Evolutionary conservation across 352 stramenopile species (phyloP).

Genomic region (Phytophthora sp.): DNA sequence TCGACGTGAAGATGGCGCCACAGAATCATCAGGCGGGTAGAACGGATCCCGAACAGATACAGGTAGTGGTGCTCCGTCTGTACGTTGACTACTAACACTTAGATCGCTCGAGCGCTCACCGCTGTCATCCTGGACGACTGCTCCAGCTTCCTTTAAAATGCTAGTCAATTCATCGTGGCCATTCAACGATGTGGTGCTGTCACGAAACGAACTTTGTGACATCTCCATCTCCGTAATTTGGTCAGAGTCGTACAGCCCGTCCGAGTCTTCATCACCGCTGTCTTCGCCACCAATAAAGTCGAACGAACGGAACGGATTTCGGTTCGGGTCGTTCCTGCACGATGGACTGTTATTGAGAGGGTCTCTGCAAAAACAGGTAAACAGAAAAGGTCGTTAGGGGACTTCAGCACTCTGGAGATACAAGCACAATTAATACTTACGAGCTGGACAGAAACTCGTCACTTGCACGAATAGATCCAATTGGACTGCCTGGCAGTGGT

Average conservation of each 20-base stretch:
- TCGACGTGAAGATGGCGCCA: conserved; percentile 10
- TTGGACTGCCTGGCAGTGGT: conserved; percentile 36
- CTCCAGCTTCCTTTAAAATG: conserved; percentile 24
- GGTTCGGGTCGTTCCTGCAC: conserved; percentile 49
- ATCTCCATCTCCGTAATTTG: conserved; percentile 79
- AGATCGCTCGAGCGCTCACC: conserved; percentile 6
- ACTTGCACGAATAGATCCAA: conserved; percentile 35
- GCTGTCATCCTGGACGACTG: conserved; percentile 27
- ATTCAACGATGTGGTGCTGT: conserved; percentile 34
- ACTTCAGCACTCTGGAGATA: not conserved
- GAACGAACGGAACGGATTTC: conserved; percentile 66
- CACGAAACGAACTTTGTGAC: conserved; percentile 59
- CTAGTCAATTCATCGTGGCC: conserved; percentile 40
- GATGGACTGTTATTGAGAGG: conserved; percentile 81
- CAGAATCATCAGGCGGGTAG: conserved; percentile 23
- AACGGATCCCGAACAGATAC: conserved; percentile 25
- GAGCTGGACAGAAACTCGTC: conserved; percentile 50
- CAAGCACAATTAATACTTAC: conserved; percentile 39
- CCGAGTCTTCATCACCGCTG: conserved; percentile 74
- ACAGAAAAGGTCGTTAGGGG: too few species aligned
- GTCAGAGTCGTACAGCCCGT: conserved; percentile 74
- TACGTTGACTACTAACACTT: conserved; percentile 12
- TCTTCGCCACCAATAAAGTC: conserved; percentile 86
- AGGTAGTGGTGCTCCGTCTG: conserved; percentile 14
- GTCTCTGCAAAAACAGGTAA: conserved; percentile 55